A percentile compares a stretch with the other conserved stretches of the same genome.
Conservation (phyloP, 2,329 filamentous ascomycete genomes). For the Pseudogymnoascus sp. region DNA sequence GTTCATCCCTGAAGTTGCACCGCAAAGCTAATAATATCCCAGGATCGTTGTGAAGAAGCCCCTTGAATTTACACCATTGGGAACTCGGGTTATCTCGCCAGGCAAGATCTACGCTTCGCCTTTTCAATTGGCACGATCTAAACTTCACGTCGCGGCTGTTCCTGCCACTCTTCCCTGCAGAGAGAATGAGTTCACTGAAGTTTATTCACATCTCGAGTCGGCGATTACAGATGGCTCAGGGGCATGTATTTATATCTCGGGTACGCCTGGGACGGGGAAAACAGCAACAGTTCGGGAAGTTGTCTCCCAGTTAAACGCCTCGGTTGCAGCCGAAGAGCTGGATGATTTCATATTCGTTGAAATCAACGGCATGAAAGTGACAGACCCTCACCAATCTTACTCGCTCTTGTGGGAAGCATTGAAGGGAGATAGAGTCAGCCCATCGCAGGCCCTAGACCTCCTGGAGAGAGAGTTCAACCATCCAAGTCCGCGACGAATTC, state of each 20-base stretch:
- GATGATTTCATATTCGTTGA: slow-evolving; percentile 99
- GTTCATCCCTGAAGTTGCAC: not conserved
- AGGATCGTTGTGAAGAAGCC: slow-evolving; percentile 74
- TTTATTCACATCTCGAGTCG: slow-evolving; percentile 88
- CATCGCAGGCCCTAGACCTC: slow-evolving; percentile 83
- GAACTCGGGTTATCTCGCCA: slow-evolving; percentile 75
- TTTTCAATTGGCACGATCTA: slow-evolving; percentile 82
- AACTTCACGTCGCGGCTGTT: slow-evolving; percentile 89
- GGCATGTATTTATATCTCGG: slow-evolving; percentile 97
- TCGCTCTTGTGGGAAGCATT: slow-evolving; percentile 92
- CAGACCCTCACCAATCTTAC: slow-evolving; percentile 95
- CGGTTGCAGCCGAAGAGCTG: slow-evolving; percentile 81
- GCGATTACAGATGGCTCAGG: slow-evolving; percentile 91
- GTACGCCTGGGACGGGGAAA: slow-evolving; percentile 96
- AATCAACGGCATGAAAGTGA: slow-evolving; percentile 99
- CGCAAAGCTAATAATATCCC: slow-evolving; percentile 8
- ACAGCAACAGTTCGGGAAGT: slow-evolving; percentile 96
- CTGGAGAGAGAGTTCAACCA: slow-evolving; percentile 89
- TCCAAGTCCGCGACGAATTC: slow-evolving; percentile 82
- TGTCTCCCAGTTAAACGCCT: slow-evolving; percentile 78
- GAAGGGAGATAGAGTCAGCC: slow-evolving; percentile 86
- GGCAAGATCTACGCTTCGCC: slow-evolving; percentile 72
- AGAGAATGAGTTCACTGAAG: slow-evolving; percentile 82
- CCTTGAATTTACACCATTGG: slow-evolving; percentile 92
- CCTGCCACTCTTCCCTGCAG: slow-evolving; percentile 84